Percentiles rank a stretch among this genome's conserved stretches.
phyloP scores from a whole-genome alignment of 2,329 filamentous ascomycete species.

The Furcasterigmium sp. region DNA sequence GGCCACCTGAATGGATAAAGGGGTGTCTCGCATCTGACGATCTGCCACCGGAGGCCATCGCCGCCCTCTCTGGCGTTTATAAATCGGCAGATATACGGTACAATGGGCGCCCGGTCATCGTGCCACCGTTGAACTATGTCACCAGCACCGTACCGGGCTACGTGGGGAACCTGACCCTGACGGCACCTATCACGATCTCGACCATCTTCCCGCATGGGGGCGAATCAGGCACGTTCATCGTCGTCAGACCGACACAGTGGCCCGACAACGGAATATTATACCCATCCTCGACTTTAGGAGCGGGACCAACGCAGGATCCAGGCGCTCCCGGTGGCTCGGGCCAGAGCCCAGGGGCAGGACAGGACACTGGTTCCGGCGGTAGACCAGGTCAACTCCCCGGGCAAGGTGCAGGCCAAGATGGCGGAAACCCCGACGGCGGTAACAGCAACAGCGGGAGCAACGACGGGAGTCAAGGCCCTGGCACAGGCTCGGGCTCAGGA shows the following conservation, averaged over 20 bases:
- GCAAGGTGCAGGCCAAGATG: not conserved
- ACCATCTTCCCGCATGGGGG: conserved; percentile 5
- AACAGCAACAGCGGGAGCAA: not conserved
- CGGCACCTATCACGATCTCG: conserved; percentile 2
- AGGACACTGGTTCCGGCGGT: too few species aligned
- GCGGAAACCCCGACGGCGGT: not conserved
- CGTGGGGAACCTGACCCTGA: conserved; percentile 2
- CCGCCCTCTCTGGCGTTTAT: too few species aligned
- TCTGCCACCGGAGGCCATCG: not conserved
- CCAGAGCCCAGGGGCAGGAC: too few species aligned
- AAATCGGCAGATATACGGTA: too few species aligned
- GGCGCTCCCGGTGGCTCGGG: too few species aligned
- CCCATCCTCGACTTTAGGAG: too few species aligned
- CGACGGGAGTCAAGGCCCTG: not conserved
- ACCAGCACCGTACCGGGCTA: conserved; percentile 1
- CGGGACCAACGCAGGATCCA: too few species aligned
- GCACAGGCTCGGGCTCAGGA: not conserved
- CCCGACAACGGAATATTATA: too few species aligned
- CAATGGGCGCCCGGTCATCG: not conserved
- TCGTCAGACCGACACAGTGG: not conserved
- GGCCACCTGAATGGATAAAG: not conserved
- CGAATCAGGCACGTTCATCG: conserved; percentile 6
- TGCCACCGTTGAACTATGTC: not conserved
- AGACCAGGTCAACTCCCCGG: not conserved
- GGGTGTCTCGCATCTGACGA: not conserved